These are phyloP conservation scores for Byssochlamys sp. DNA, from an alignment of 2,329 filamentous ascomycete genomes.

Conservation along the genomic window DNA sequence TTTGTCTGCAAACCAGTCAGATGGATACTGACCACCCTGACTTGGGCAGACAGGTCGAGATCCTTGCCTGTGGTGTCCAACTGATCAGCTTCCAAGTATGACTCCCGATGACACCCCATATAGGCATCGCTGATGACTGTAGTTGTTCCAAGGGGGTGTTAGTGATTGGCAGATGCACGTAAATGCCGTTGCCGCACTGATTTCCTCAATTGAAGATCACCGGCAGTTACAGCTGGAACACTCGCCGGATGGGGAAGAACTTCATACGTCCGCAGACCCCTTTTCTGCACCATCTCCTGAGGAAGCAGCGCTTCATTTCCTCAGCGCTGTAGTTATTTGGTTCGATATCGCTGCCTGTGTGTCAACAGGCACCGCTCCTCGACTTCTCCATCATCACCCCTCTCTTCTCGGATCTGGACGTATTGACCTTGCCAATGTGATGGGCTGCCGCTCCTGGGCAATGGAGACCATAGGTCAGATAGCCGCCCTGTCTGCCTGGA, in stretches of 20 bases:
- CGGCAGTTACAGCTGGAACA: not conserved
- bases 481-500: conserved; percentile 4
- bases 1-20: conserved; percentile 7
- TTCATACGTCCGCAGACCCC: not conserved
- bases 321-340: conserved; percentile 7
- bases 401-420: conserved; percentile 2
- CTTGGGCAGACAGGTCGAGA: conserved; percentile 4
- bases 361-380: conserved; percentile 6
- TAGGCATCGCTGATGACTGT: not conserved
- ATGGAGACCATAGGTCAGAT: conserved; percentile 8
- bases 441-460: conserved; percentile 8
- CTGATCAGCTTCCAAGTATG: conserved; percentile 10
- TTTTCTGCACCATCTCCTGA: not conserved
- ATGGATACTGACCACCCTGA: conserved; percentile 1
- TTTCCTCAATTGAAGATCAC: conserved; percentile 1
- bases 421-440: conserved; percentile 5
- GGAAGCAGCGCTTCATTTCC: conserved; percentile 6
- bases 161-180: conserved; percentile 10
- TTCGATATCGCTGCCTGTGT: conserved; percentile 8
- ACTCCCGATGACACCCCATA: not conserved
- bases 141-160: conserved; percentile 10
- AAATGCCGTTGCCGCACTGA: conserved; percentile 7
- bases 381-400: conserved; percentile 2
- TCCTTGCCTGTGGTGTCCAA: conserved; percentile 9
- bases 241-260: not conserved